These are phyloP conservation scores for Nematocida sp. DNA, from an alignment of 371 early-diverging fungal species.

Conservation along the genomic window DNA sequence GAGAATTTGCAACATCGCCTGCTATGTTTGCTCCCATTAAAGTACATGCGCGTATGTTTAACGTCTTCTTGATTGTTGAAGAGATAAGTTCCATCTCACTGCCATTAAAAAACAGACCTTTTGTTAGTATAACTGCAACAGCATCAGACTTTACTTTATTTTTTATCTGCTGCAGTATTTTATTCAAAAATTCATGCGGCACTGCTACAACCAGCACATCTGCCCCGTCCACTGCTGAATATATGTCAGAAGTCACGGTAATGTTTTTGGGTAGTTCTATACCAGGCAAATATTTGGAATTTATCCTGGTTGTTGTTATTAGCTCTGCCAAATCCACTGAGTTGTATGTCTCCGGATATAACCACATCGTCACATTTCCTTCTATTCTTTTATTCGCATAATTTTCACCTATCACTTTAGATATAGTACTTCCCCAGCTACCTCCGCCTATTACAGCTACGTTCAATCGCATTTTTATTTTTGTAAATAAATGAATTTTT, in stretches of 20 bases:
- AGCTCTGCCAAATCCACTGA: slow-evolving; percentile 80
- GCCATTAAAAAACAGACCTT: slow-evolving; percentile 68
- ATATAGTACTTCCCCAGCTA: slow-evolving; percentile 80
- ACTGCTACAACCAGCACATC: slow-evolving; percentile 86
- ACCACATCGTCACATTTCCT: slow-evolving; percentile 83
- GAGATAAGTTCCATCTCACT: slow-evolving; percentile 78
- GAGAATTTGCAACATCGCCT: slow-evolving; percentile 82
- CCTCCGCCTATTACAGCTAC: slow-evolving; percentile 69
- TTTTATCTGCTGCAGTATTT: slow-evolving; percentile 76
- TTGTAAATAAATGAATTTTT: neutral
- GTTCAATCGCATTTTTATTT: slow-evolving; percentile 29
- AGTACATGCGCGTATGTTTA: slow-evolving; percentile 77
- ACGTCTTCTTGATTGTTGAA: slow-evolving; percentile 76
- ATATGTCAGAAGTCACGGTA: slow-evolving; percentile 78
- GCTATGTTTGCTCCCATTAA: slow-evolving; percentile 98
- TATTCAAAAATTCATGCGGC: slow-evolving; percentile 85
- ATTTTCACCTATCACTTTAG: slow-evolving; percentile 84
- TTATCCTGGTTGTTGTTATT: slow-evolving; percentile 86
- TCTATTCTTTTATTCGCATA: slow-evolving; percentile 73
- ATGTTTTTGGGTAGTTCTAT: slow-evolving; percentile 81
- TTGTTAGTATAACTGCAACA: slow-evolving; percentile 86
- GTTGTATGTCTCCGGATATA: slow-evolving; percentile 83
- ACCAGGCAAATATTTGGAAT: slow-evolving; percentile 88
- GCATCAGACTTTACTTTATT: neutral
- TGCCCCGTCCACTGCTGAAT: slow-evolving; percentile 76